phyloP scores from a whole-genome alignment of 2,329 filamentous ascomycete genomes.

The Lachnellula occidentalis region DNA sequence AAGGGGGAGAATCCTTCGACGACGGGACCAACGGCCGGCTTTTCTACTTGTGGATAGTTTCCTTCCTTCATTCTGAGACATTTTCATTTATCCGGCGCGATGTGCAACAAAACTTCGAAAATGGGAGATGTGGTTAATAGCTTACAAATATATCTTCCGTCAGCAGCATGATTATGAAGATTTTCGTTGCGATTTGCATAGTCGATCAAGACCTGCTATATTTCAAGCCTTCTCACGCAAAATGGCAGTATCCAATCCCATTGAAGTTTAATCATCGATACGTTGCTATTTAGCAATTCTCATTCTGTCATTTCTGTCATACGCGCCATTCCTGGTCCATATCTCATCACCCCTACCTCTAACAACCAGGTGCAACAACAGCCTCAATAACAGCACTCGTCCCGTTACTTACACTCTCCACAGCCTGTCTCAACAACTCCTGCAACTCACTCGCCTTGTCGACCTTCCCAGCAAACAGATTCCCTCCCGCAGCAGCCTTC shows the following conservation, averaged over 20 bases:
- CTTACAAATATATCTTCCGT: not conserved
- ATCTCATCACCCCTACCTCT: not conserved
- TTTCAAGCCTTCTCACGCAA: no score
- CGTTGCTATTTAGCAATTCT: no score
- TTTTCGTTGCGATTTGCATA: no score
- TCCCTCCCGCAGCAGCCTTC: constrained; percentile 57
- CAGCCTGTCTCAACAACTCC: constrained; percentile 49
- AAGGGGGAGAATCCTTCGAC: no score
- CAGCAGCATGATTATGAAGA: not conserved
- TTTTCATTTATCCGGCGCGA: not conserved
- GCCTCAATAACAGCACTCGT: constrained; percentile 56
- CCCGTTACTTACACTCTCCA: constrained; percentile 51
- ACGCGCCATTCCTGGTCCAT: not conserved
- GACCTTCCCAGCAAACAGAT: constrained; percentile 55
- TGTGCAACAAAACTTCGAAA: not conserved
- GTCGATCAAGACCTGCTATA: no score
- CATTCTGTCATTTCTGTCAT: not conserved
- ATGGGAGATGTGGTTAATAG: not conserved
- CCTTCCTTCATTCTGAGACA: not conserved
- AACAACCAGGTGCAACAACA: constrained; percentile 27
- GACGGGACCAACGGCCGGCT: no score
- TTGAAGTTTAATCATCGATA: no score
- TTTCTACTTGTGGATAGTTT: no score
- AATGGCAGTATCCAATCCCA: no score
- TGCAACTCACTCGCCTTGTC: constrained; percentile 50